Conservation (phyloP, 2,329 filamentous ascomycete genomes). For the Tolypocladium paradoxum region DNA sequence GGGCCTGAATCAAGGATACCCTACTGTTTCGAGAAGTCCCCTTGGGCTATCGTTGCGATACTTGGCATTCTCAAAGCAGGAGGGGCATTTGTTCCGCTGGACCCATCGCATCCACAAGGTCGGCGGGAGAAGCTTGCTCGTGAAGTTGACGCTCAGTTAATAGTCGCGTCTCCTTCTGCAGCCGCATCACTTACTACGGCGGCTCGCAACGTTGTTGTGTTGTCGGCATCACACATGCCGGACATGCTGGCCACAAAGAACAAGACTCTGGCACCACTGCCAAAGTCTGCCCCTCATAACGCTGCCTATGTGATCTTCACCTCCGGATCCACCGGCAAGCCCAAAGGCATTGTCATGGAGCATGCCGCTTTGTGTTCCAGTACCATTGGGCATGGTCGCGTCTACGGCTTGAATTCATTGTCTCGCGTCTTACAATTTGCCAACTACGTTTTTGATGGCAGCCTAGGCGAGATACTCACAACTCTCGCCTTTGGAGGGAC, state of each 20-base stretch:
- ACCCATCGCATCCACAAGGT: conserved; percentile 8
- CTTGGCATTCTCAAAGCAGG: conserved; percentile 15
- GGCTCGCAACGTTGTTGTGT: not conserved
- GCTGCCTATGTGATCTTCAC: conserved; percentile 16
- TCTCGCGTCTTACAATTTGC: conserved; percentile 44
- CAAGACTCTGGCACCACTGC: not conserved
- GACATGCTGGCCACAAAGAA: not conserved
- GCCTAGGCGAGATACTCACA: conserved; percentile 19
- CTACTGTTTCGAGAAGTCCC: not conserved
- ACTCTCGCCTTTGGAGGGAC: conserved; percentile 10
- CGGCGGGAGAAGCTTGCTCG: not conserved
- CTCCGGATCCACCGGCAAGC: conserved; percentile 15
- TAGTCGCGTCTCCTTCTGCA: not conserved
- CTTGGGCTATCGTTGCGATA: conserved; percentile 8
- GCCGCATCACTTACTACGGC: not conserved
- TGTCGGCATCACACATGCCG: not conserved
- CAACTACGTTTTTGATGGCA: conserved; percentile 39
- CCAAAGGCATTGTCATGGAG: conserved; percentile 17
- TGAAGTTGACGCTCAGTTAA: not conserved
- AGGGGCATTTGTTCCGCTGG: conserved; percentile 14
- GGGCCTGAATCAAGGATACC: not conserved
- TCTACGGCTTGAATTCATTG: conserved; percentile 30
- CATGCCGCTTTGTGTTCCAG: conserved; percentile 44
- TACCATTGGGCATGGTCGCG: conserved; percentile 33
- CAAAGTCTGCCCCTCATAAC: not conserved